phyloP scores from a whole-genome alignment of 2,329 filamentous ascomycete species.

The Karstenula rhodostoma region DNA sequence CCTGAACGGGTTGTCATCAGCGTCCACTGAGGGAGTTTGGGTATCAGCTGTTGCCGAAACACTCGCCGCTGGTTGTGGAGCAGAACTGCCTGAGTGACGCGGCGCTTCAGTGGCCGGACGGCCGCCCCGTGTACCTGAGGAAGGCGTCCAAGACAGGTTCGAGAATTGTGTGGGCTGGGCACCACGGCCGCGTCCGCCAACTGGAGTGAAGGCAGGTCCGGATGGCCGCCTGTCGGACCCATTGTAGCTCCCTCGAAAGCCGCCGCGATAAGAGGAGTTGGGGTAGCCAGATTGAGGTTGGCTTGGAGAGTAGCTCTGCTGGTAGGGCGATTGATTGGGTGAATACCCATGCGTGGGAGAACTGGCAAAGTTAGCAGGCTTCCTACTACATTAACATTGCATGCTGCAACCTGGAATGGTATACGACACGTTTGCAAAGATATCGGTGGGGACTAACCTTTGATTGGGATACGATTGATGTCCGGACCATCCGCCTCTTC shows the following conservation, averaged over 20 bases:
- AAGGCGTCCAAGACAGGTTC: constrained; percentile 75
- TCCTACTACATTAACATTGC: not conserved
- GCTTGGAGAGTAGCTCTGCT: constrained; percentile 41
- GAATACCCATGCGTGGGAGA: constrained; percentile 67
- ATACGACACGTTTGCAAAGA: not conserved
- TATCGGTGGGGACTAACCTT: constrained; percentile 54
- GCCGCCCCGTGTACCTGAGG: constrained; percentile 62
- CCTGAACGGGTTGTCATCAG: constrained; percentile 68
- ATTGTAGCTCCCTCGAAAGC: constrained; percentile 67
- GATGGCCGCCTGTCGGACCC: constrained; percentile 55
- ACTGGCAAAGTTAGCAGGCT: constrained; percentile 27
- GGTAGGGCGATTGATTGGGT: constrained; percentile 62
- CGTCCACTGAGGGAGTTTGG: constrained; percentile 53
- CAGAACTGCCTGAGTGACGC: constrained; percentile 26
- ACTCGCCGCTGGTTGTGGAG: constrained; percentile 26
- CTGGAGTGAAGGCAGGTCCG: constrained; percentile 50
- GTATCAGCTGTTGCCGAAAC: constrained; percentile 26
- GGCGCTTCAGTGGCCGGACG: constrained; percentile 52
- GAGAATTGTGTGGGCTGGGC: constrained; percentile 63
- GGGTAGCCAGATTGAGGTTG: constrained; percentile 59
- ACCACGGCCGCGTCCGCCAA: constrained; percentile 61
- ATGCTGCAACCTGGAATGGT: not conserved
- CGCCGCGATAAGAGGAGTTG: constrained; percentile 55
- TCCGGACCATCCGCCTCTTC: constrained; percentile 63
- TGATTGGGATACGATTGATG: constrained; percentile 56